Evolutionary conservation across 805 yeast genomes (phyloP), one percentile per base, ranked within the genome.

Genomic region (Cyberlindnera xylosilytica): DNA sequence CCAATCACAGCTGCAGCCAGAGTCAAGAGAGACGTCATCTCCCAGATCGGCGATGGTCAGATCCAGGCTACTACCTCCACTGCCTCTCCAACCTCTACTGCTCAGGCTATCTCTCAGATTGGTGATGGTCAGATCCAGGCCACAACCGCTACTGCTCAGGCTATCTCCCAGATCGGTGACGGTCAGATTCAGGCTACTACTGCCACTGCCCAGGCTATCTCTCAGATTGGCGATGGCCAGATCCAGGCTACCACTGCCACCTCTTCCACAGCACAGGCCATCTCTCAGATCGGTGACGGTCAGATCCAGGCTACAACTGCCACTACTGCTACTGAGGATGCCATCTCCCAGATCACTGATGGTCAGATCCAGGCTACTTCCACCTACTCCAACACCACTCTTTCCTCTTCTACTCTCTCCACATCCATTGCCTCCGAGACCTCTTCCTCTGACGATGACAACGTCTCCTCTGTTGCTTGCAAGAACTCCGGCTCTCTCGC

Each of bases 11-110:
- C 69, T 35, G 59, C 64, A 39, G 50, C 63, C 35, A 47, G 64
- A 26, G 56, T 61, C 28, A 68, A 61, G 59, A 65, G 70, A 58
- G 64, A 57, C 28, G 75, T 66, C 43, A 63, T 79, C 39, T 66
- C 79, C 48, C 83, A 77, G 64, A 78, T 79, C 45, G 72, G 73
- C 53, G 85, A 79, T 52, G 83, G 83, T 57, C 83, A 78, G 65
- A 66, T 78, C 57, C 82, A 78, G 62, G 72, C 76, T 43, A 41
- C 73, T 44, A 61, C 69, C 38, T 44, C 62, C 49, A 59, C 65
- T 20, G 56, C 65, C 68, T 57, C 62, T 60, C 62, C 64, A 46
- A 64, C 65, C 18, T 32, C 47, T 23, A 70, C 64, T 24, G 52
- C 54, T 23, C 58, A 54, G 42, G 52, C 53, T 34, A 41, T 53